Base-by-base conservation (phyloP, 139 green algal genomes). In the Desmodesmus armatus region DNA sequence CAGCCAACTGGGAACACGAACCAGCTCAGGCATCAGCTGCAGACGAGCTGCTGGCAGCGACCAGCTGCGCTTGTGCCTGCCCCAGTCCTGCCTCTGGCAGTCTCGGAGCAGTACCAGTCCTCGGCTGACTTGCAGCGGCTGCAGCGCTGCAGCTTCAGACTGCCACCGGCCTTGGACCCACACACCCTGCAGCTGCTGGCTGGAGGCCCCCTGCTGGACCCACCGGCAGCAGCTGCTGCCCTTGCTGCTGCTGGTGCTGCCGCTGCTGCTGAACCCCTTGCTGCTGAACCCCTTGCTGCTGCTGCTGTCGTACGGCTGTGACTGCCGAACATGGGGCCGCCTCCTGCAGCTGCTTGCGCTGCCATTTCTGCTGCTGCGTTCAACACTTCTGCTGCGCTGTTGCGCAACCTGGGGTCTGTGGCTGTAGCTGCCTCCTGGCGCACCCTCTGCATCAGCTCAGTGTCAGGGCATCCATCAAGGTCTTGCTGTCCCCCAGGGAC, bases 151-250 rank as follows among this genome's bases (percentile, higher is more conserved):
- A 77, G 25, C 39, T 53, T 35, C 25, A 53, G 25, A 39, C 19
- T 39, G 37, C 40, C 69, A 53, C 69, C 69, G 19, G 40, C 69
- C 40, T 5, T 37, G 9, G 19, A 2, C 13, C 69, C 69, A 58
- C 69, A 77, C 69, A 77, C 69, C 41, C 43, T 79, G 72, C 72
- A 65, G 44, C 71, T n/a, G 27, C 41, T 9, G 23, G 17, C 35
- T 33, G 13, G 9, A 31, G 55, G 9, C 55, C 31, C 25, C 55
- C 7, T 6, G 37, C 4, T 29, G 37, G 60, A 69, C 5, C 2
- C 5, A 19, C 21, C 39, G 33, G 0, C 25, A 0, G 25, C 37
- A 35, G 31, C 37, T 75, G 67, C 67, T 75, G 37, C 67, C 51
- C 17, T 37, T 75, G 67, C 21, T 23, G 17, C 69, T 77, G 69